phyloP scores from a whole-genome alignment of 768 basidiomycete species.

The Phanerochaete sordida region DNA sequence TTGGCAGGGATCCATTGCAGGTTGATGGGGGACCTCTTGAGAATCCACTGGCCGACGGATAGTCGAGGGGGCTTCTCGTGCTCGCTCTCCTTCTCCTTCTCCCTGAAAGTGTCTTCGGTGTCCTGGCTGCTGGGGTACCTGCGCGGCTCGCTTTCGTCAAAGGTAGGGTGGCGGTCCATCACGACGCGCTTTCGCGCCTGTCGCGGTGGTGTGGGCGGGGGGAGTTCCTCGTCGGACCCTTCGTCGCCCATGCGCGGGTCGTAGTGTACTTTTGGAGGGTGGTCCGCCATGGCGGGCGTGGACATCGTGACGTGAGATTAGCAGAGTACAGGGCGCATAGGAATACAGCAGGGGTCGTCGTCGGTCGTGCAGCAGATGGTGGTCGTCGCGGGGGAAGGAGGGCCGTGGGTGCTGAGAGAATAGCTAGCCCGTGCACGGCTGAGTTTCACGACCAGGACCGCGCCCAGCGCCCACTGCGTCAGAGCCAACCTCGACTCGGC shows the following conservation, averaged over 20 bases:
- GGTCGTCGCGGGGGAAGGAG: background rate
- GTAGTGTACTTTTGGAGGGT: background rate
- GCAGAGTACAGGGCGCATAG: background rate
- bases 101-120: background rate
- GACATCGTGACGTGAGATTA: background rate
- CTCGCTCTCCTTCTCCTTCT: background rate
- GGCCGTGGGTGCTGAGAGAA: background rate
- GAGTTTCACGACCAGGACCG: no score
- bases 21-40: constrained; percentile 23
- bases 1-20: constrained; percentile 58
- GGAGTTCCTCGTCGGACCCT: constrained; percentile 2
- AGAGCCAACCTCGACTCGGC: background rate
- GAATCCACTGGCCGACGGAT: background rate
- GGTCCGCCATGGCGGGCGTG: background rate
- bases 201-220: constrained; percentile 2
- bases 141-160: constrained; percentile 3
- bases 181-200: background rate
- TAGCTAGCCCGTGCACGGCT: background rate
- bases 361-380: background rate
- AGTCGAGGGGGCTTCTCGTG: background rate
- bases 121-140: background rate
- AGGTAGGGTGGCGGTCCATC: constrained; percentile 3
- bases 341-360: background rate
- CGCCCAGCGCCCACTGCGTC: background rate
- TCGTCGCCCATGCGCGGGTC: constrained; percentile 30